Evolutionary conservation across 306 rosid species (phyloP), one percentile per base, ranked within the genome.

Genomic region (Vigna unguiculata): DNA sequence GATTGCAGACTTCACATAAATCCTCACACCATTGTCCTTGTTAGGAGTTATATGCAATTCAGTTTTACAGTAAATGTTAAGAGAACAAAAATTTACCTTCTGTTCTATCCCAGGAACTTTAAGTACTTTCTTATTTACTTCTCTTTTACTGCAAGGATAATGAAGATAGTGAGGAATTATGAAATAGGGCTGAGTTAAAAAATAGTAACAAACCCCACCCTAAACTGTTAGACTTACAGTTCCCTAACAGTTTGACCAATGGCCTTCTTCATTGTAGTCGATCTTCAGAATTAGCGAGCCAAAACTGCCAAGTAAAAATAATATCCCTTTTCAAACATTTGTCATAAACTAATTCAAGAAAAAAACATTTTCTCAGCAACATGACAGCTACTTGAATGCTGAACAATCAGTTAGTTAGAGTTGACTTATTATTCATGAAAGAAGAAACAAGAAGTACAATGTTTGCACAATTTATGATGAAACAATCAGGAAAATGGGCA

Each of bases 81-180:
- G 49, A 43, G 60, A 76, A 82, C 19, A 61, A 7, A 7, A 68
- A 16, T 60, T 47, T 82, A 93, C 98, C 98, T 93, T 93, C 85
- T 93, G 98, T 79, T 93, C 98, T 81, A 88, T 84, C 51, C 94
- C 90, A 55, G 98, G 97, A 86, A 93, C 94, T 86, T 93, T 93
- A 65, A 93, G 87, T 45, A 93, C 98, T 46, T 90, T 88, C 86
- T 93, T 93, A 82, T 93, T 93, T 81, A 93, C 98, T 87, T 82
- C 98, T 88, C 98, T 85, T 86, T 91, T 93, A 21, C 98, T 93
- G 88, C 89, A 85, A 73, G 16, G 80, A 65, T 59, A 78, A 66
- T 14, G 61, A 51, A 78, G 40, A 82, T 48, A 71, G 40, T 59
- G 59, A 43, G 67, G 19, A 71, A 62, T 45, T 63, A 49, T 68